Evolutionary conservation across 257 asterid species (phyloP), one percentile per base, ranked within the genome.

Genomic region (Przewalskia tangutica): DNA sequence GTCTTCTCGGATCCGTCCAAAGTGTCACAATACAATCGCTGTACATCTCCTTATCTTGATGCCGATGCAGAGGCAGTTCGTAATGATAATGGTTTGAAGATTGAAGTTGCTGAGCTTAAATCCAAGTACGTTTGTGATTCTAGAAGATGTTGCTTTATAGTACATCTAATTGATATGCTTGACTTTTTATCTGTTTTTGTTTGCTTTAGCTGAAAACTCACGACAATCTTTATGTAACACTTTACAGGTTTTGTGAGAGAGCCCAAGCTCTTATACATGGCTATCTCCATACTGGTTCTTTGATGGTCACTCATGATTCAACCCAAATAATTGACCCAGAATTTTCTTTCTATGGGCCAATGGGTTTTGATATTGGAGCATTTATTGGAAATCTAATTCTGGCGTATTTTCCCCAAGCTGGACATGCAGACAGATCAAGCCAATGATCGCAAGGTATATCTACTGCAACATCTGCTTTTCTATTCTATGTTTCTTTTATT

Each of bases 301-400:
- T 95, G 85, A 95, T 95, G 99, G 98, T 94, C 79, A 90, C 98
- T 50, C 68, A 67, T 5, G 88, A 87, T 53, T 95, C 99, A 59
- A 95, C 98, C 50, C 97, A 94, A 89, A 94, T 95, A 82, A 95
- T 95, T 71, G 99, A 95, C 86, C 97, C 98, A 14, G 99, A 95
- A 86, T 95, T 95, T 89, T 83, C 92, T 83, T 94, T 95, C 89
- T 95, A 94, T 40, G 98, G 90, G 70, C 99, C 99, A 18, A 92
- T 91, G 97, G 98, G 99, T 75, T 94, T 79, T 87, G 98, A 95
- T 87, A 82, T 95, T 80, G 99, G 99, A 87, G 99, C 99, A 81
- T 94, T 88, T 84, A 86, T 95, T 80, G 98, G 98, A 79, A 95
- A 95, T 87, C 88, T 95, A 66, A 88, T 95, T 77, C 88, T 94